Base-by-base conservation (phyloP, 2,329 filamentous ascomycete genomes). In the Cercospora nicotianae region DNA sequence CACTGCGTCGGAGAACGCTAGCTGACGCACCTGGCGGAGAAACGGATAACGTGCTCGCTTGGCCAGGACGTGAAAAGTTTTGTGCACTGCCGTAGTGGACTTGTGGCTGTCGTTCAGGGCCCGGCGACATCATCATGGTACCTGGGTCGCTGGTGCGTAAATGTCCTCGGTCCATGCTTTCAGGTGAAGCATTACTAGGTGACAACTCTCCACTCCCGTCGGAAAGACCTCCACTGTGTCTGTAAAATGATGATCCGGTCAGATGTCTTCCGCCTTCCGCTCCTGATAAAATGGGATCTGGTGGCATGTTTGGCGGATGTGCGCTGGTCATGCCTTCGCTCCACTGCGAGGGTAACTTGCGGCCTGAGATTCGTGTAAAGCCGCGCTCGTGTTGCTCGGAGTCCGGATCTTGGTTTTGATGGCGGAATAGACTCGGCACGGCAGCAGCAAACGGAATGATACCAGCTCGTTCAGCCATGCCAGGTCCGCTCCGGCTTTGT, bases 281-380 rank as follows among this genome's bases (percentile, higher is more conserved):
- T 31, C 45, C 64, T 30, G 48, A 45, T 12, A 36, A 51, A 3
- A 31, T 23, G 16, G 59, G 30, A n/a, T 59, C 48, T 31, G 80
- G 59, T 7, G 70, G 67, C 68, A 70, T 68, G 36, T 58, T 53
- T 36, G 66, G 67, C 31, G 71, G 69, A 3, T 70, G 70, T 53
- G 68, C 70, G 3, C 79, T 80, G 18, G 76, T 81, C 80, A 83
- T 82, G 65, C 82, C 82, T 66, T 80, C 79, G 67, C 82, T 83
- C 75, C 83, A 84, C 9, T 79, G 80, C 18, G 81, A 83, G 1
- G 82, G 82, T 1, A 84, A 76, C 70, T 84, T 84, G 58, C 82
- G 81, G 16, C 82, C 82, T 2, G 82, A 83, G 10, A 84, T 78
- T 8, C 81, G 76, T 57, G 82, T 80, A 69, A 84, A 84, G 63